Base-by-base conservation (phyloP, 1,139 yeast species). In the Pichia sp. region DNA sequence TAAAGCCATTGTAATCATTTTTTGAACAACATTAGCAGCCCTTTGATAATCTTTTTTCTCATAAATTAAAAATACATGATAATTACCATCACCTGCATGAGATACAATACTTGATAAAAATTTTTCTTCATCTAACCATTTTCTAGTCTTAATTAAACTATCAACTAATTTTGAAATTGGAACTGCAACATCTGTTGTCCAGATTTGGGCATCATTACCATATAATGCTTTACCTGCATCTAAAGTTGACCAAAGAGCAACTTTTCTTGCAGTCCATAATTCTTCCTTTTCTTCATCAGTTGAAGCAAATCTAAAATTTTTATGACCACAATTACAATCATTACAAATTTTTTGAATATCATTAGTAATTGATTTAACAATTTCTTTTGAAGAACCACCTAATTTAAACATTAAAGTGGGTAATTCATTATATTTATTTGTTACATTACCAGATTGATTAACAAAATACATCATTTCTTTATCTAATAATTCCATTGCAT, bases 111-210 rank as follows among this genome's bases (percentile, higher is more conserved):
- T 78, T 46, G 76, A 77, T 51, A 70, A 62, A 56, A 61, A 71
- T 0, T 87, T 87, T 3, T 83, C 74, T 4, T 66, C 58, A 30
- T 68, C 71, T 55, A 86, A 74, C 51, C 83, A 77, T 25, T 66
- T 60, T 55, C 82, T 73, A 6, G 89, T 77, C 41, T 73, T 70
- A 39, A 70, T 69, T 37, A 87, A 70, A 4, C 84, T 81, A 3
- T 72, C 67, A 3, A 89, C 75, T 38, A 87, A 69, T 53, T 70
- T 74, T 0, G 94, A 82, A 45, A 87, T 70, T 16, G 96, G 96
- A 4, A 87, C 95, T 1, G 95, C 95, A 24, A 87, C 87, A 61
- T 87, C 96, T 0, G 96, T 87, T 29, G 86, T 78, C 95, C 96
- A 87, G 20, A 82, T 67, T 62, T 81, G 85, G 32, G 81, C 79